Conservation (phyloP, 148 eudicot species). For the Cornus suecica region DNA sequence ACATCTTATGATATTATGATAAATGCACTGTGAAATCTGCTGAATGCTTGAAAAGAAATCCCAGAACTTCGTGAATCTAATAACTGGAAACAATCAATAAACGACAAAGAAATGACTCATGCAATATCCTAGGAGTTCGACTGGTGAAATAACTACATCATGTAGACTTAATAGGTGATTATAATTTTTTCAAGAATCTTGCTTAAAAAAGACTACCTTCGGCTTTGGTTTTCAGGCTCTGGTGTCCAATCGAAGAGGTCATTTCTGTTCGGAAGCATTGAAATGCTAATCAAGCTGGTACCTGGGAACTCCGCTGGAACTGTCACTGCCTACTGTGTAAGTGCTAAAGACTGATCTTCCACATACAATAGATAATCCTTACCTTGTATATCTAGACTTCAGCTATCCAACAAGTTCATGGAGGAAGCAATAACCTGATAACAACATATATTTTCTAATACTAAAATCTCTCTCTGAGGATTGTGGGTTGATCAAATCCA, state of each 20-base stretch:
- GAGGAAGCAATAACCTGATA: not conserved
- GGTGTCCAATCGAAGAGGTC: slow-evolving; percentile 42
- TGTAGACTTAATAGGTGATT: not conserved
- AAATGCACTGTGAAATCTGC: not conserved
- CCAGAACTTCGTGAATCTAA: not conserved
- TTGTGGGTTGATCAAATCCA: not conserved
- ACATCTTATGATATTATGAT: not conserved
- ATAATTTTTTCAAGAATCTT: not conserved
- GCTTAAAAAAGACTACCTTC: not conserved
- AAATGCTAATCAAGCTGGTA: slow-evolving; percentile 54
- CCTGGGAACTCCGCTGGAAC: slow-evolving; percentile 73
- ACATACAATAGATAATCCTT: too few relatives aligned
- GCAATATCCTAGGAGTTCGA: not conserved
- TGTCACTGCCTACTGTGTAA: slow-evolving; percentile 75
- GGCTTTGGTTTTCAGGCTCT: slow-evolving; percentile 38
- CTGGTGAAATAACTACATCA: not conserved
- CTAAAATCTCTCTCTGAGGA: not conserved
- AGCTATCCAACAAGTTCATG: not conserved
- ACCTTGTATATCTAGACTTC: not conserved
- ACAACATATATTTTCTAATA: not conserved
- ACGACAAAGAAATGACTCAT: not conserved
- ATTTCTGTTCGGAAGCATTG: slow-evolving; percentile 63
- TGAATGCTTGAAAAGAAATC: too few relatives aligned
- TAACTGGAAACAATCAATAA: not conserved
- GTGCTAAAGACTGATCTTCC: slow-evolving; percentile 14